phyloP scores from a whole-genome alignment of 2,329 filamentous ascomycete species.

The Helotiales sp. region DNA sequence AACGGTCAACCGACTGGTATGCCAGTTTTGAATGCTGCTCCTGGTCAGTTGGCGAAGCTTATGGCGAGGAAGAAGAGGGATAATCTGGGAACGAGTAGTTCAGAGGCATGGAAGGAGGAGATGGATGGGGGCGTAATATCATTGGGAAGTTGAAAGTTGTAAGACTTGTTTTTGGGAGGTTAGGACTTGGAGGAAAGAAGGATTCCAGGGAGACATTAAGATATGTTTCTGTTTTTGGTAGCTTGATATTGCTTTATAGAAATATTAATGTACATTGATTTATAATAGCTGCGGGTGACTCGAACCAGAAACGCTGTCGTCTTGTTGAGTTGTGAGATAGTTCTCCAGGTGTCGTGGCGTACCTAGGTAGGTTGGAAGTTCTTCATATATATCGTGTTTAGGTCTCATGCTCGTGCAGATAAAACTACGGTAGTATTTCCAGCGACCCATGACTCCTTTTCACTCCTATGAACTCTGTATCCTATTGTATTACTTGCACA shows the following conservation, averaged over 20 bases:
- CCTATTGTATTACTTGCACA: too few species aligned
- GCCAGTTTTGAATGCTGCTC: constrained; percentile 3
- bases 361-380: too few species aligned
- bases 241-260: not conserved
- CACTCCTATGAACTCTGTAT: too few species aligned
- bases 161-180: not conserved
- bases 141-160: not conserved
- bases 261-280: not conserved
- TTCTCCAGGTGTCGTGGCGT: not conserved
- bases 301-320: too few species aligned
- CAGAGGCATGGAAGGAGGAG: not conserved
- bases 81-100: not conserved
- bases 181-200: not conserved
- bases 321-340: not conserved
- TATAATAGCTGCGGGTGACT: too few species aligned
- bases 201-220: not conserved
- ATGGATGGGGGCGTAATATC: not conserved
- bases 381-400: too few species aligned
- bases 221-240: not conserved
- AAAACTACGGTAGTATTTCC: too few species aligned
- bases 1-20: constrained; percentile 3
- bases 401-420: too few species aligned
- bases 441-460: too few species aligned
- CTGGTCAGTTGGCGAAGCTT: not conserved
- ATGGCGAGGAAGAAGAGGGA: not conserved